These are phyloP conservation scores for Sporothrix euskadiensis DNA, from an alignment of 2,329 filamentous ascomycete species.

Conservation along the genomic window DNA sequence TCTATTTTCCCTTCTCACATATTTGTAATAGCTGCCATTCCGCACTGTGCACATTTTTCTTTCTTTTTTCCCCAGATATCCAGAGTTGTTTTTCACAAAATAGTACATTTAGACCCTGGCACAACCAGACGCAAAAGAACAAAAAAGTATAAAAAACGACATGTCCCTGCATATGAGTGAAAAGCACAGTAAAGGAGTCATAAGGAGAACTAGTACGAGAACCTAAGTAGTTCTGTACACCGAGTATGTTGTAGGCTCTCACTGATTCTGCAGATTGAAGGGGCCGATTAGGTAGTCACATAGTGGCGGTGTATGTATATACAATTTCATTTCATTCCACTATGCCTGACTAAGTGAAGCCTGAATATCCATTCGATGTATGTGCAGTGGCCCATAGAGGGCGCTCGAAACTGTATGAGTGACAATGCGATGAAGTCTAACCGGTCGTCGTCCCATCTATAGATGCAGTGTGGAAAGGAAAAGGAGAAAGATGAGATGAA, in stretches of 20 bases:
- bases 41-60: constrained; percentile 17
- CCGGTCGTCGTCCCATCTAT: constrained; percentile 5
- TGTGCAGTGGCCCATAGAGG: background rate
- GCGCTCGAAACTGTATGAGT: constrained; percentile 7
- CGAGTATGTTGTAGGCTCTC: background rate
- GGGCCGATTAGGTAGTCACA: background rate
- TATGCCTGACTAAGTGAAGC: background rate
- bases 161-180: background rate
- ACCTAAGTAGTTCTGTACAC: background rate
- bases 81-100: constrained; percentile 18
- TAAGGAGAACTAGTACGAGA: background rate
- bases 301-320: background rate
- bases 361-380: constrained; percentile 10
- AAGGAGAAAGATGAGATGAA: constrained; percentile 7
- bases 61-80: constrained; percentile 15
- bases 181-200: too few relatives aligned
- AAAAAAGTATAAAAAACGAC: constrained; percentile 3
- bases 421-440: background rate
- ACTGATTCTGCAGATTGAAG: background rate
- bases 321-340: background rate
- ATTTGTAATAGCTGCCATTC: constrained; percentile 21
- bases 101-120: constrained; percentile 22
- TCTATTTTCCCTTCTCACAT: constrained; percentile 15
- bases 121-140: constrained; percentile 6
- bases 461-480: background rate